phyloP scores from a whole-genome alignment of 371 early-diverging fungal genomes.

The Rhizopus microsporus region DNA sequence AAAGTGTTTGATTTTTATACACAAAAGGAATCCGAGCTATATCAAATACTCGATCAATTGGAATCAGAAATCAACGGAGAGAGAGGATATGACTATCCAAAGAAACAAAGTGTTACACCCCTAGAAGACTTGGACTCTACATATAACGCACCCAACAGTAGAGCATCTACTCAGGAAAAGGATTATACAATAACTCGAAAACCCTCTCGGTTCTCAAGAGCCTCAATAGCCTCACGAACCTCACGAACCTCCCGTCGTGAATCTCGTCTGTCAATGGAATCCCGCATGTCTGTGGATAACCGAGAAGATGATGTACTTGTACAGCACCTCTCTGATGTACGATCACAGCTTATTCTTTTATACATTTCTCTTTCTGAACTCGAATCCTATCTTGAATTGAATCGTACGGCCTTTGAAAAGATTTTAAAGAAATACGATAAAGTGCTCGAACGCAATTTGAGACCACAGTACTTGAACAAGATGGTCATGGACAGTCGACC shows the following conservation, averaged over 20 bases:
- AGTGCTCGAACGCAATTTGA: slow-evolving; percentile 58
- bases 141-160: slow-evolving; percentile 4
- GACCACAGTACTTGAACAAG: slow-evolving; percentile 56
- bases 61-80: slow-evolving; percentile 10
- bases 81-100: neutral
- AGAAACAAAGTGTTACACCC: slow-evolving; percentile 6
- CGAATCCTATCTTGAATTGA: slow-evolving; percentile 86
- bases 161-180: neutral
- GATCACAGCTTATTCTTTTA: slow-evolving; percentile 59
- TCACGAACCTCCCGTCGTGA: slow-evolving; percentile 14
- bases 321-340: slow-evolving; percentile 25
- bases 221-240: slow-evolving; percentile 5
- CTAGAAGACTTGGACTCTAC: slow-evolving; percentile 25
- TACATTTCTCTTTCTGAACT: slow-evolving; percentile 84
- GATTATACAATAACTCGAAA: slow-evolving; percentile 1
- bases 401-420: slow-evolving; percentile 93
- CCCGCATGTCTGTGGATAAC: slow-evolving; percentile 25
- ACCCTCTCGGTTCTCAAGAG: neutral
- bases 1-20: slow-evolving; percentile 81
- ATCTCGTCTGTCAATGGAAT: slow-evolving; percentile 25
- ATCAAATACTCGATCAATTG: slow-evolving; percentile 31
- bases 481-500: slow-evolving; percentile 63
- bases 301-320: slow-evolving; percentile 26
- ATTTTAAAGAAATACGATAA: slow-evolving; percentile 98
- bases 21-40: slow-evolving; percentile 78